These are phyloP conservation scores for Cardamine chenopodiifolia DNA, from an alignment of 345 rosid genomes.

Conservation along the genomic window DNA sequence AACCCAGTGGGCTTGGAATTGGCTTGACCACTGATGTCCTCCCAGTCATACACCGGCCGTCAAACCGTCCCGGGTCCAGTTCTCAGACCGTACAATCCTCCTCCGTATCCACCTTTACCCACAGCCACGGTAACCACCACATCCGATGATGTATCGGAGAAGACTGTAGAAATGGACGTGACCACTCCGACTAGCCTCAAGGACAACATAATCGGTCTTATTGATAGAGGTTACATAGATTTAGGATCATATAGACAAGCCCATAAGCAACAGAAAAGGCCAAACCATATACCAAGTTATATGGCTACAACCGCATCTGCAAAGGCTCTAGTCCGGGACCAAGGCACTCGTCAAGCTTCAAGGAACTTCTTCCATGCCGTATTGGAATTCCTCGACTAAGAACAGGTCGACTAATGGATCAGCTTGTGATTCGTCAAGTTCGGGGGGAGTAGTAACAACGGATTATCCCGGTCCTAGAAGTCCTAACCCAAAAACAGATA, in stretches of 20 bases:
- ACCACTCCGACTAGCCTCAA: conserved; percentile 44
- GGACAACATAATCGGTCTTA: conserved; percentile 29
- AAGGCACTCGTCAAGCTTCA: conserved; percentile 48
- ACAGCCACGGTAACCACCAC: conserved; percentile 48
- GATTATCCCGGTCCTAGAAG: conserved; percentile 58
- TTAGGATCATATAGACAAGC: conserved; percentile 40
- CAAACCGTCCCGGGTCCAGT: conserved; percentile 48
- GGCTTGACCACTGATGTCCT: conserved; percentile 93
- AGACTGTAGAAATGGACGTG: conserved; percentile 80
- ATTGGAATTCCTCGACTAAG: conserved; percentile 80
- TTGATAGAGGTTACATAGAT: conserved; percentile 42
- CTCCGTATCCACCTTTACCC: conserved; percentile 57
- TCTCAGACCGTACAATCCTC: conserved; percentile 49
- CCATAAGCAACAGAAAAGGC: conserved; percentile 45
- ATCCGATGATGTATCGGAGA: conserved; percentile 74
- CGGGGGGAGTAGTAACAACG: conserved; percentile 53
- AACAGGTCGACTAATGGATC: conserved; percentile 47
- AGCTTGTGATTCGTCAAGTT: conserved; percentile 74
- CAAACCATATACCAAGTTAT: conserved; percentile 65
- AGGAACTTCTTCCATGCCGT: conserved; percentile 48
- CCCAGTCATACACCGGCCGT: conserved; percentile 60
- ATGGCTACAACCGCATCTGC: conserved; percentile 92
- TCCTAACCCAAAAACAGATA: conserved; percentile 54
- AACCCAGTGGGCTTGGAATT: conserved; percentile 86
- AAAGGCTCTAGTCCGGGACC: conserved; percentile 73